Conservation (phyloP, 78 protist genomes). For the Dictyostelium purpureum region DNA sequence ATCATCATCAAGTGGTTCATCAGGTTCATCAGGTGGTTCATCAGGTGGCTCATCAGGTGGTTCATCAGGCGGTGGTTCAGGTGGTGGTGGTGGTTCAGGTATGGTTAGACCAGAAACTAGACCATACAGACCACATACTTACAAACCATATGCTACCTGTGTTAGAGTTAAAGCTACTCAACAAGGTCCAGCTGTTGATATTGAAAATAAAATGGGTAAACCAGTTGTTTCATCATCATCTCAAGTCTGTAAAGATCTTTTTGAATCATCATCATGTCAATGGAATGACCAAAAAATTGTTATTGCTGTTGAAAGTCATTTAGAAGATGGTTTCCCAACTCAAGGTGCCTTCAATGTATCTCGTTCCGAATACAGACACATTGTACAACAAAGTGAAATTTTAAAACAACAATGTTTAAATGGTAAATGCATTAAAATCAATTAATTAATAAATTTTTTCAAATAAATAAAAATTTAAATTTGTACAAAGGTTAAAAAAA, state of each 20-base stretch:
- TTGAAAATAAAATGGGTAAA: slow-evolving; percentile 39
- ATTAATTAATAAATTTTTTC: background rate
- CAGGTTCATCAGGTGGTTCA: too few species aligned
- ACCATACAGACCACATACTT: background rate
- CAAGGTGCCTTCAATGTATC: slow-evolving; percentile 15
- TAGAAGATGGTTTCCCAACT: slow-evolving; percentile 17
- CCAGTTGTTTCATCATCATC: slow-evolving; percentile 55
- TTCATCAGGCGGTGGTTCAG: background rate
- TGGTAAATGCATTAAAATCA: background rate
- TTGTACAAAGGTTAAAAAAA: too few species aligned
- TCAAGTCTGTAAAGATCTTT: slow-evolving; percentile 18
- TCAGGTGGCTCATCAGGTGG: background rate
- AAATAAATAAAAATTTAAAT: background rate
- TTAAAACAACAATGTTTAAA: slow-evolving; percentile 1
- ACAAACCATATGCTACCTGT: slow-evolving; percentile 21
- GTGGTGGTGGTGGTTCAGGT: background rate
- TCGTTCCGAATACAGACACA: background rate
- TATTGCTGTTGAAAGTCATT: background rate
- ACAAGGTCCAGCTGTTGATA: slow-evolving; percentile 34
- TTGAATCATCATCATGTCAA: slow-evolving; percentile 13
- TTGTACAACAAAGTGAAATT: slow-evolving; percentile 3
- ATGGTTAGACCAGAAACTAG: too few species aligned
- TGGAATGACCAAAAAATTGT: slow-evolving; percentile 10
- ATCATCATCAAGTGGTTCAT: too few species aligned
- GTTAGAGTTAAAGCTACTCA: slow-evolving; percentile 33